These are phyloP conservation scores for Daedalea quercina DNA, from an alignment of 768 basidiomycete species.

Conservation along the genomic window DNA sequence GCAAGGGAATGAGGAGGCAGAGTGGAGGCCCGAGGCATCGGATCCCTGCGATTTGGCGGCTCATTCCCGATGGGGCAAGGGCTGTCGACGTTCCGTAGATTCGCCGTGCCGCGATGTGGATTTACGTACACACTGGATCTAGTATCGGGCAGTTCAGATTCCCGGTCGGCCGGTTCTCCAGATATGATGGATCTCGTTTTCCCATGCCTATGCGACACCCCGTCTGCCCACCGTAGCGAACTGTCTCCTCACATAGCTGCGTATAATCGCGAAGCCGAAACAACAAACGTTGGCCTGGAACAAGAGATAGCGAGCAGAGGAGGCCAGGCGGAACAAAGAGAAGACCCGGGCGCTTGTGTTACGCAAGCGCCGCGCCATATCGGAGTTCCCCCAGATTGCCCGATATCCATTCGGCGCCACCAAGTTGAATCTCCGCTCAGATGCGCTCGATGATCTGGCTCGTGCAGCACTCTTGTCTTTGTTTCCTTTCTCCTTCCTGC, in stretches of 20 bases:
- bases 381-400: neutral
- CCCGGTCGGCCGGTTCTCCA: conserved; percentile 22
- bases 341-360: neutral
- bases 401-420: conserved; percentile 8
- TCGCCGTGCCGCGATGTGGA: conserved; percentile 20
- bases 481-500: conserved; percentile 15
- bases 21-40: neutral
- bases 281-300: too few relatives aligned
- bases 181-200: conserved; percentile 23
- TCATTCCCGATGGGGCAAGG: conserved; percentile 9
- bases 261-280: too few relatives aligned
- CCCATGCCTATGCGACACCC: neutral
- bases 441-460: conserved; percentile 20
- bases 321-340: too few relatives aligned
- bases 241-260: too few relatives aligned
- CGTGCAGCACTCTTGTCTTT: conserved; percentile 14
- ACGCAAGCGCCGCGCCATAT: neutral
- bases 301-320: too few relatives aligned
- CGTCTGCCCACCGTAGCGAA: too few relatives aligned
- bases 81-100: conserved; percentile 18
- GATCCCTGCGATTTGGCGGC: neutral
- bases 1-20: neutral
- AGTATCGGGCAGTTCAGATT: conserved; percentile 25
- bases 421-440: conserved; percentile 19
- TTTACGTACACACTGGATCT: conserved; percentile 22